Evolutionary conservation across 192 early-diverging fungal genomes (phyloP), one percentile per base, ranked within the genome.

Genomic region (Oehlia diaphana): DNA sequence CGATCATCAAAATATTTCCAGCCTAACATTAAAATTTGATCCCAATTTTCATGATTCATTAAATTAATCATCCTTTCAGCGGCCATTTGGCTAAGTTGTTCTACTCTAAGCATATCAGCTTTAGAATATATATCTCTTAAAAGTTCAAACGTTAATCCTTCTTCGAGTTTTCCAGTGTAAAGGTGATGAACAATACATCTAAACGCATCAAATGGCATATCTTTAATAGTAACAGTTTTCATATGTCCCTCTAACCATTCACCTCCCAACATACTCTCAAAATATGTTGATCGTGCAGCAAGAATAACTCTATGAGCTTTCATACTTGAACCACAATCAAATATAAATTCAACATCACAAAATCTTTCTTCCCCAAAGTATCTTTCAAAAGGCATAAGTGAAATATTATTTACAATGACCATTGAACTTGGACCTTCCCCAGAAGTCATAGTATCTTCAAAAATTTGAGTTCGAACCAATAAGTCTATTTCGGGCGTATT

Each of bases 221-320:
- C 75, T 23, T 10, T 76, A 26, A 76, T 64, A 39, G 21, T 14
- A 13, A 76, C 44, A 14, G 33, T 37, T 39, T 76, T 76, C 33
- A 61, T 76, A 28, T 76, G 58, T 14, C 23, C 31, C 65, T 76
- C 75, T 8, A 64, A n/a, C 75, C 75, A 76, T 23, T 76, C 75
- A 21, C 35, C 68, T 44, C 39, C 68, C 8, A 70, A 70, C 37
- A 70, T 44, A 23, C 23, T 74, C 37, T 74, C 58, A 74, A 74
- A 74, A 33, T 74, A 74, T 31, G 28, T 62, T 33, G 73, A 74
- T 31, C 73, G 31, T 16, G 73, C 47, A 10, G 73, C 47, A 21
- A 74, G 35, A 9, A 74, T 74, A 16, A 74, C 50, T 62, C 50
- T 53, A 58, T 74, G 73, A 21, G 73, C 73, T 61, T 37, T 74